Percentiles rank a stretch among this genome's conserved stretches.
Conservation (phyloP, 2,329 filamentous ascomycete genomes). For the Madurella mycetomatis region DNA sequence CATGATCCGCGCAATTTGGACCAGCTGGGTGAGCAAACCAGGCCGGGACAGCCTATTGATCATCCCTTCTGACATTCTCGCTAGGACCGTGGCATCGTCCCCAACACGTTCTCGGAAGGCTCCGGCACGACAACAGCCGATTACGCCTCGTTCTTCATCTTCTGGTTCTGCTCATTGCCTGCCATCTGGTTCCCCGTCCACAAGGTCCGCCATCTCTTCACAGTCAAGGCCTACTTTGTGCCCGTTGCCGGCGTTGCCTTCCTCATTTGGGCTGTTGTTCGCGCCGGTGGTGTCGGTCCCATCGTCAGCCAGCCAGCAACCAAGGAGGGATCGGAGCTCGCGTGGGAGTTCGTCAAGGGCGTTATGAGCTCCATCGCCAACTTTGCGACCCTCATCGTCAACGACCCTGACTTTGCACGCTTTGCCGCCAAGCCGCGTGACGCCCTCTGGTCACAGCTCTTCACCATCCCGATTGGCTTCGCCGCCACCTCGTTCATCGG, state of each 20-base stretch:
- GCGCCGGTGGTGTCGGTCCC: slow-evolving; percentile 77
- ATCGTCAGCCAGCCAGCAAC: slow-evolving; percentile 67
- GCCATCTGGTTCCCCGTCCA: slow-evolving; percentile 89
- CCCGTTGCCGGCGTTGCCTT: slow-evolving; percentile 79
- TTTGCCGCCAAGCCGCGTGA: slow-evolving; percentile 74
- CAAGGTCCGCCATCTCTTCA: slow-evolving; percentile 84
- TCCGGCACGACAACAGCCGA: slow-evolving; percentile 71
- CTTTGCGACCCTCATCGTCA: slow-evolving; percentile 80
- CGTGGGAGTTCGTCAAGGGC: slow-evolving; percentile 77
- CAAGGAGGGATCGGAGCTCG: slow-evolving; percentile 63
- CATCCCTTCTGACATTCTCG: slow-evolving; percentile 12
- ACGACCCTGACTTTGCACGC: slow-evolving; percentile 80
- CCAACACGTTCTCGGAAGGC: slow-evolving; percentile 59
- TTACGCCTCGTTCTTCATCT: slow-evolving; percentile 80
- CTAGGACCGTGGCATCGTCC: slow-evolving; percentile 51
- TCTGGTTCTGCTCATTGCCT: slow-evolving; percentile 75
- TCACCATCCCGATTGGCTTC: slow-evolving; percentile 68
- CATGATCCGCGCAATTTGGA: slow-evolving; percentile 86
- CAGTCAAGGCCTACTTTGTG: slow-evolving; percentile 80
- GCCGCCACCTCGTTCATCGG: slow-evolving; percentile 80
- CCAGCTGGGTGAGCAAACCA: slow-evolving; percentile 49
- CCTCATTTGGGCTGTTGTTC: slow-evolving; percentile 80
- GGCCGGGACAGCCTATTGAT: not conserved
- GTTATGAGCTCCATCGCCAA: slow-evolving; percentile 89
- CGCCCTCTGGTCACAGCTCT: slow-evolving; percentile 74